Base-by-base conservation (phyloP, 2,329 filamentous ascomycete genomes). In the Aspergillus phoenicis region DNA sequence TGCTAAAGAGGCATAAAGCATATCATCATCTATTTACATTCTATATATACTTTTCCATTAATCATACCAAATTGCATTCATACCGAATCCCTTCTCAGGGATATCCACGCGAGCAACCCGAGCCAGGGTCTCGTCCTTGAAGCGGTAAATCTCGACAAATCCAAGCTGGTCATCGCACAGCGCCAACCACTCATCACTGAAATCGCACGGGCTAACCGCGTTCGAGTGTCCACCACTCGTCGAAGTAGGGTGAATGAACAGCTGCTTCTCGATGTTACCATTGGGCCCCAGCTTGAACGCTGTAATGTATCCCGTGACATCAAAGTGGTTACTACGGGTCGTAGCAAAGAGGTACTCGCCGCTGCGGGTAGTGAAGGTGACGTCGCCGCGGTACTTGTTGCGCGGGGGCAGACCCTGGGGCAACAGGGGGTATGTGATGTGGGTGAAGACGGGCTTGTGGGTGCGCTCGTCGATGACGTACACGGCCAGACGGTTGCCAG, bases 61-160 rank as follows among this genome's bases (percentile, higher is more conserved):
- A 77, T 96, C 90, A 75, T 95, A 95, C 92, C 92, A 96, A 64
- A 96, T 93, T n/a, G 91, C 91, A 78, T 96, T 96, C 92, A 96
- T 96, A 1, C 91, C 91, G 74, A 96, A 96, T 1, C 92, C 92
- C n/a, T 90, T 91, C 80, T 96, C 92, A 5, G 88, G 87, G 39
- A 96, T 88, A 67, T 91, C 87, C 64, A 91, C 81, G 64, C 90
- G 83, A 15, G 91, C 91, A 7, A 96, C 91, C 3, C 91, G 82
- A 2, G 87, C 89, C 57, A 96, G 78, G 68, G 89, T 91, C 81
- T 95, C 91, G 61, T 93, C 89, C 66, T 89, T 84, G 90, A 91
- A 96, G 57, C 91, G 83, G 75, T 96, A 96, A 59, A 96, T 91
- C 80, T 96, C 92, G 20, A 96, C 79, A 80, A 90, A 94, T 5